Evolutionary conservation across 163 green algal species (phyloP).

Genomic region (Scenedesmus sp.): DNA sequence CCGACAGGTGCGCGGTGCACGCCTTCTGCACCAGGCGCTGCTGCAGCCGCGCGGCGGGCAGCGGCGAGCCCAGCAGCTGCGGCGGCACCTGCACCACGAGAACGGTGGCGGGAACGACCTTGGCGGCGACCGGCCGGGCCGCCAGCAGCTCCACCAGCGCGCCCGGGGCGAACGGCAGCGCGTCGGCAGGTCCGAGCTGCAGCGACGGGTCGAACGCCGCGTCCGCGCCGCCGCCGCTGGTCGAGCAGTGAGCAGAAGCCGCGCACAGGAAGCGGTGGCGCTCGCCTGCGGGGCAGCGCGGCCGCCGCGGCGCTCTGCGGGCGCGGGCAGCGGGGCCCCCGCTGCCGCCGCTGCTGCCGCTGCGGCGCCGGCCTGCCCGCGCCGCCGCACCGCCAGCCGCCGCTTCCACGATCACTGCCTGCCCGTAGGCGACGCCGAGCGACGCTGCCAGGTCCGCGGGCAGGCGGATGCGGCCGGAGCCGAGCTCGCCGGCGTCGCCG

Average conservation of each 20-base stretch:
- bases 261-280: not conserved
- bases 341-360: slow-evolving; percentile 4
- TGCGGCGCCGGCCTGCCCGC: not conserved
- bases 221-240: not conserved
- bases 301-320: not conserved
- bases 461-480: slow-evolving; percentile 17
- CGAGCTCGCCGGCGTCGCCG: not conserved
- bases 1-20: slow-evolving; percentile 27
- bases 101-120: not conserved
- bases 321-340: not conserved
- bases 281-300: not conserved
- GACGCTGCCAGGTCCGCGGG: not conserved
- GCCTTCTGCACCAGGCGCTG: slow-evolving; percentile 35
- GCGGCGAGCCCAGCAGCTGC: not conserved
- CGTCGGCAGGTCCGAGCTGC: too few relatives aligned
- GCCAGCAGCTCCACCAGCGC: too few relatives aligned
- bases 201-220: slow-evolving; percentile 13
- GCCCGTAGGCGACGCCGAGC: slow-evolving; percentile 4
- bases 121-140: slow-evolving; percentile 6
- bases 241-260: not conserved
- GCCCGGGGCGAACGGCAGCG: too few relatives aligned
- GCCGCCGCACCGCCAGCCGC: not conserved
- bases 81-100: slow-evolving; percentile 28
- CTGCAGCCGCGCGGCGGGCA: slow-evolving; percentile 8
- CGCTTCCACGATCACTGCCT: not conserved